Evolutionary conservation across 805 yeast genomes (phyloP).

Genomic region (Sugiyamaella floridensis): DNA sequence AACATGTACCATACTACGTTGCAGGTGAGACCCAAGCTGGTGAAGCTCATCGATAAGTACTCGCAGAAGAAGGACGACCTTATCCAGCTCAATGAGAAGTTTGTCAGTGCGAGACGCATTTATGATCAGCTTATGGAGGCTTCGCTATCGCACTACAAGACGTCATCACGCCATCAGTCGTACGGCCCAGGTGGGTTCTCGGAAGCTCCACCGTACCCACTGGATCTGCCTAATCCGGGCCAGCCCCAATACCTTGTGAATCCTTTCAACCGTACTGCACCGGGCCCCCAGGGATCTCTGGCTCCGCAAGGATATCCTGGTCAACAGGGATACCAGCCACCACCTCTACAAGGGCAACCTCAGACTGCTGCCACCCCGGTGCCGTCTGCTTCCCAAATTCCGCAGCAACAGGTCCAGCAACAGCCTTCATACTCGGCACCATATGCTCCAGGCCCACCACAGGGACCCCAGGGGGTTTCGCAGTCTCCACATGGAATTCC

Average conservation of each 20-base stretch:
- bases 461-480: not conserved
- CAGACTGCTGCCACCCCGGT: not conserved
- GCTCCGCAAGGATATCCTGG: not conserved
- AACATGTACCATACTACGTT: slow-evolving; percentile 63
- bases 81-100: slow-evolving; percentile 58
- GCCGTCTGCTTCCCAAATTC: not conserved
- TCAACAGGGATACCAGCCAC: not conserved
- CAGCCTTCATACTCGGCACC: slow-evolving; percentile 4
- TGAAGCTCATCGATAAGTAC: slow-evolving; percentile 69
- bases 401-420: not conserved
- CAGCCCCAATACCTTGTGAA: not conserved
- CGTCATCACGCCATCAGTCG: slow-evolving; percentile 5
- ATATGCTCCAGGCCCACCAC: not conserved
- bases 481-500: not conserved
- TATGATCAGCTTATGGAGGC: slow-evolving; percentile 67
- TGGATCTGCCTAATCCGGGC: not conserved
- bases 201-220: slow-evolving; percentile 1
- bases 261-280: not conserved
- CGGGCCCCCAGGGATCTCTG: not conserved
- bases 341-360: slow-evolving; percentile 8
- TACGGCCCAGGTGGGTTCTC: not conserved
- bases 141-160: slow-evolving; percentile 24
- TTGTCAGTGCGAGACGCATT: slow-evolving; percentile 57
- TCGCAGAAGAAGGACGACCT: slow-evolving; percentile 73
- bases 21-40: slow-evolving; percentile 67